Evolutionary conservation across 2,329 filamentous ascomycete species (phyloP).

Genomic region (Ophiognomonia clavigignenti-juglandacearum): DNA sequence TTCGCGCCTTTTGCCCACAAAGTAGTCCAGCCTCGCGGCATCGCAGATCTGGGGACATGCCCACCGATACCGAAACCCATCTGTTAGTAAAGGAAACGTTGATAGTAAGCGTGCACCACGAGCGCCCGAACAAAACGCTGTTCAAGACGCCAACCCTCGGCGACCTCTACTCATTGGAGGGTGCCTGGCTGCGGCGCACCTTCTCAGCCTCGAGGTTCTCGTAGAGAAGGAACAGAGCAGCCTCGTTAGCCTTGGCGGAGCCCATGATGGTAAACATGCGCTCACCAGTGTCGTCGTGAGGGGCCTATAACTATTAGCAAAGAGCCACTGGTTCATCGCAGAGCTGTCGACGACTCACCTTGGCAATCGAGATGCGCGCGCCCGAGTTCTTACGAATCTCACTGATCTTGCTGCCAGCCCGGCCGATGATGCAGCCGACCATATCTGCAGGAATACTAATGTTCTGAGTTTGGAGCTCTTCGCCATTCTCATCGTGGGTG

Average conservation of each 20-base stretch:
- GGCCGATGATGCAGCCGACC: slow-evolving; percentile 99
- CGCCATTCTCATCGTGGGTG: slow-evolving; percentile 90
- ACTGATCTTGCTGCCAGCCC: slow-evolving; percentile 93
- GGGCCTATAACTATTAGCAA: slow-evolving; percentile 48
- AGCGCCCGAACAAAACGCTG: slow-evolving; percentile 9
- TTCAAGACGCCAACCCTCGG: slow-evolving; percentile 12
- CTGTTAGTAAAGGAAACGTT: slow-evolving; percentile 36
- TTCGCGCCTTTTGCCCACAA: slow-evolving; percentile 36
- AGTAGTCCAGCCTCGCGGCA: slow-evolving; percentile 57
- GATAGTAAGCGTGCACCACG: slow-evolving; percentile 11
- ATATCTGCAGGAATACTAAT: slow-evolving; percentile 99
- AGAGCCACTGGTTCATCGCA: no score
- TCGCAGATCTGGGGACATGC: slow-evolving; percentile 54
- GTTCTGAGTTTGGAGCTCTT: slow-evolving; percentile 97
- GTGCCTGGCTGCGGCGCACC: slow-evolving; percentile 87
- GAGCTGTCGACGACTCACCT: slow-evolving; percentile 54
- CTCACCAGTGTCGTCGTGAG: slow-evolving; percentile 95
- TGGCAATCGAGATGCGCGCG: slow-evolving; percentile 95
- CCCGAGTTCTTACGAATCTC: slow-evolving; percentile 97
- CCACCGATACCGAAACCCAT: slow-evolving; percentile 45
- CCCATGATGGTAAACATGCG: slow-evolving; percentile 99
- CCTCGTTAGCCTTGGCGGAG: slow-evolving; percentile 88
- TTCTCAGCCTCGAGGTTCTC: slow-evolving; percentile 99
- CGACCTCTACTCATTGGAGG: slow-evolving; percentile 43
- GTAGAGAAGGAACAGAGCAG: slow-evolving; percentile 91